Conservation (phyloP, 1,284 basidiomycete genomes). For the Cryptococcus amylolentus region DNA sequence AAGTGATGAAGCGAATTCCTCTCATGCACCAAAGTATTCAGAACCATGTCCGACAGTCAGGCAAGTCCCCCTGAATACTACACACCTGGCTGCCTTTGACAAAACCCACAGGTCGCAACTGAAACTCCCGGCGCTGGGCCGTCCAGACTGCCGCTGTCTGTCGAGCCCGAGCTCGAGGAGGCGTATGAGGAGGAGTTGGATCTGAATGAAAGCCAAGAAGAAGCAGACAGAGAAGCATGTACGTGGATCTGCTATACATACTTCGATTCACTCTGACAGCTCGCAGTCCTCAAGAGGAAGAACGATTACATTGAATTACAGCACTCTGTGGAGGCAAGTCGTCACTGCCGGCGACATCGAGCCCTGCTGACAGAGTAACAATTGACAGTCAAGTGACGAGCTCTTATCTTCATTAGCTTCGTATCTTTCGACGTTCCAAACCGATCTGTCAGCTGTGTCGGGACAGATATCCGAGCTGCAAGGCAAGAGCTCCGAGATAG, state of each 20-base stretch:
- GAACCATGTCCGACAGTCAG: background rate
- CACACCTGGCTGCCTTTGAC: background rate
- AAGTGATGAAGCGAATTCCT: too few species aligned
- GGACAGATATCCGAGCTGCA: constrained; percentile 94
- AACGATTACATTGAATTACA: constrained; percentile 43
- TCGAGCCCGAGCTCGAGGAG: background rate
- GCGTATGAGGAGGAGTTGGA: background rate
- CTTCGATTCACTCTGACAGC: constrained; percentile 4
- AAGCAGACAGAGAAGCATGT: constrained; percentile 22
- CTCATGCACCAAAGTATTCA: background rate
- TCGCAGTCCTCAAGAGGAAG: constrained; percentile 27
- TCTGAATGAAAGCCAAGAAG: constrained; percentile 11
- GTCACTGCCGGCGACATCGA: background rate
- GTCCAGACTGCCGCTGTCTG: constrained; percentile 9
- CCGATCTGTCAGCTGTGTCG: constrained; percentile 86
- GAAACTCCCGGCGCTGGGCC: constrained; percentile 33
- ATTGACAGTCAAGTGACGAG: constrained; percentile 46
- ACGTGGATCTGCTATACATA: background rate
- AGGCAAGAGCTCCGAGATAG: constrained; percentile 81
- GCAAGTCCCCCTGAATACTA: background rate
- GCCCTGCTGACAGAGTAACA: background rate
- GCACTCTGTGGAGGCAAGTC: constrained; percentile 35
- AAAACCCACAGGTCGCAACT: constrained; percentile 1
- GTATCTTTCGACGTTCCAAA: constrained; percentile 92
- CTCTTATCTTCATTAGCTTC: constrained; percentile 79